Conservation (phyloP, 495 filamentous ascomycete species). For the Penicillium riverlandense region DNA sequence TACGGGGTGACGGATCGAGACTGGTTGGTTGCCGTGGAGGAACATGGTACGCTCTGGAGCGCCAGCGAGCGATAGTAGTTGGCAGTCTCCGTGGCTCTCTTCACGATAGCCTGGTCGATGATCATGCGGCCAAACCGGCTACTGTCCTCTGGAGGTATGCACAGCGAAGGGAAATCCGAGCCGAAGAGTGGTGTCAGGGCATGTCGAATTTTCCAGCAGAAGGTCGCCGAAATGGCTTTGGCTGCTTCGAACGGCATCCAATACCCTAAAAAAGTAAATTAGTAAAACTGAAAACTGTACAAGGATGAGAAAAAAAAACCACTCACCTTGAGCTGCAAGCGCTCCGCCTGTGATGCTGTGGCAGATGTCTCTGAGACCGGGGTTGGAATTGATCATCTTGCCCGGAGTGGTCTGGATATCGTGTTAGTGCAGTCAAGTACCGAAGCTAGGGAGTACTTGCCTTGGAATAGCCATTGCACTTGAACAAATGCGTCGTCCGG, state of each 20-base stretch:
- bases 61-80: conserved; percentile 35
- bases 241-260: conserved; percentile 92
- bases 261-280: conserved; percentile 57
- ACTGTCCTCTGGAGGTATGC: conserved; percentile 51
- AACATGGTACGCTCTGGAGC: conserved; percentile 10
- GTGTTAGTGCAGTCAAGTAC: conserved; percentile 3
- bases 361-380: conserved; percentile 75
- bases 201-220: conserved; percentile 77
- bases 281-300: neutral
- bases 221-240: conserved; percentile 74
- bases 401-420: conserved; percentile 65
- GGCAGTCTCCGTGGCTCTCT: conserved; percentile 45
- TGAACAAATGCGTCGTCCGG: conserved; percentile 91
- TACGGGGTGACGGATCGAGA: conserved; percentile 7
- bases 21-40: conserved; percentile 3
- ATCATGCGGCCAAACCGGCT: conserved; percentile 57
- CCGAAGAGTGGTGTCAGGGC: conserved; percentile 88
- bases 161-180: conserved; percentile 63
- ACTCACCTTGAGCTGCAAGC: conserved; percentile 78
- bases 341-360: conserved; percentile 94
- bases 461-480: conserved; percentile 80
- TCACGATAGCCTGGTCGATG: conserved; percentile 57
- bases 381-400: conserved; percentile 71
- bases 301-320: neutral
- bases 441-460: conserved; percentile 30